A percentile compares a stretch with the other conserved stretches of the same genome.
Conservation (phyloP, 2,329 filamentous ascomycete species). For the Sporothrix schenckii region DNA sequence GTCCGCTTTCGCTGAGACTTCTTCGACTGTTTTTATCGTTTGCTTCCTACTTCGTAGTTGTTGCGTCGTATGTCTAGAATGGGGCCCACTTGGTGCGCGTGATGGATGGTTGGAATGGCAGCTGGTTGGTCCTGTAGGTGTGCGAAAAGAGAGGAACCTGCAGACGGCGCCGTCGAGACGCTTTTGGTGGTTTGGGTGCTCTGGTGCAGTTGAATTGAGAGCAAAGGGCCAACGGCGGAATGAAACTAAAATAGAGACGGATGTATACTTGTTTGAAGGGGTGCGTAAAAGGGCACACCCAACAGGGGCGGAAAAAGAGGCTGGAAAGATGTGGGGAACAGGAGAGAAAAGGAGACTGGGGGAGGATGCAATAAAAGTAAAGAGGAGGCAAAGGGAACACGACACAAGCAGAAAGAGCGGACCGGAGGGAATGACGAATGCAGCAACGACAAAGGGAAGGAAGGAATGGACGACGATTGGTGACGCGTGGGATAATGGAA, state of each 20-base stretch:
- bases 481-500: slow-evolving; percentile 22
- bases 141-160: slow-evolving; percentile 2
- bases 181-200: slow-evolving; percentile 7
- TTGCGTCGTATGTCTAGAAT: background rate
- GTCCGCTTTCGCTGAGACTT: background rate
- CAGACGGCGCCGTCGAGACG: background rate
- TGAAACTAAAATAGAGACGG: slow-evolving; percentile 1
- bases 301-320: slow-evolving; percentile 12
- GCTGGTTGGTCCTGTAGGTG: slow-evolving; percentile 23
- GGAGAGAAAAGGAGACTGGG: background rate
- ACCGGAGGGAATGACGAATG: slow-evolving; percentile 13
- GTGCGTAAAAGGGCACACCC: background rate
- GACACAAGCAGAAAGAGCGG: slow-evolving; percentile 2
- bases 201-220: background rate
- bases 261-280: background rate
- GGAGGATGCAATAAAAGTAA: background rate
- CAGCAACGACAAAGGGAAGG: background rate
- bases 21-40: background rate
- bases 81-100: slow-evolving; percentile 30
- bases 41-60: background rate
- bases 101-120: slow-evolving; percentile 30
- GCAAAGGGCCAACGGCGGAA: background rate
- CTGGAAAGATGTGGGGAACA: background rate
- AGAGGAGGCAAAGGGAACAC: background rate
- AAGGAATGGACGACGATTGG: background rate